Conservation (phyloP, 2,329 filamentous ascomycete genomes). For the Aureobasidium subglaciale region DNA sequence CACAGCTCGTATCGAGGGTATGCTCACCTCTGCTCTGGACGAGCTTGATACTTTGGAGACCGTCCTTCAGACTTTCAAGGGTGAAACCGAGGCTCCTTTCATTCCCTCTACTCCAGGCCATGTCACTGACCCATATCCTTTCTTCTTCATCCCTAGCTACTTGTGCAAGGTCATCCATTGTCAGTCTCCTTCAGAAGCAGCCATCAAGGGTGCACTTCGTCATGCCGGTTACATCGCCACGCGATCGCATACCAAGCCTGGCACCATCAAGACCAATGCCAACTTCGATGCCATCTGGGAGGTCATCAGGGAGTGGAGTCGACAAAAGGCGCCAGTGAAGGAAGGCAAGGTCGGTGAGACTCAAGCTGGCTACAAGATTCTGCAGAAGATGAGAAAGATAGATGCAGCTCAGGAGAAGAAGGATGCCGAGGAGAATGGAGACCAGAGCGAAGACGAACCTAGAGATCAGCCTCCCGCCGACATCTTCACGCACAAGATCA, state of each 20-base stretch:
- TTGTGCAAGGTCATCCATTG: constrained; percentile 74
- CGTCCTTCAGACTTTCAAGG: not conserved
- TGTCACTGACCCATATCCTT: constrained; percentile 65
- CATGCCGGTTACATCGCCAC: constrained; percentile 75
- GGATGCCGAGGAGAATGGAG: constrained; percentile 16
- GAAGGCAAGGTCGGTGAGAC: constrained; percentile 60
- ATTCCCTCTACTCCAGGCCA: constrained; percentile 51
- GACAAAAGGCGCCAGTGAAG: constrained; percentile 72
- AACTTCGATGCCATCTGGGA: constrained; percentile 89
- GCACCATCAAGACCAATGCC: constrained; percentile 88
- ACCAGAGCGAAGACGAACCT: not conserved
- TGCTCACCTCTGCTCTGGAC: constrained; percentile 82
- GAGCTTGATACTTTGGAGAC: constrained; percentile 43
- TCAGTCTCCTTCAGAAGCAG: constrained; percentile 68
- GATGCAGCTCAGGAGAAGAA: constrained; percentile 24
- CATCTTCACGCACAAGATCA: constrained; percentile 49
- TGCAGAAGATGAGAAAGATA: constrained; percentile 30
- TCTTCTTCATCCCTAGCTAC: constrained; percentile 74
- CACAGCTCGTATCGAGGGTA: constrained; percentile 73
- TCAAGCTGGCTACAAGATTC: constrained; percentile 65
- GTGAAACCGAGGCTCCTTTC: constrained; percentile 22
- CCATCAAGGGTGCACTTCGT: constrained; percentile 72
- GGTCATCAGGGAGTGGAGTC: constrained; percentile 84
- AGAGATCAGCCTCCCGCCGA: constrained; percentile 18
- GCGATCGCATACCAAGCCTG: constrained; percentile 80